These are phyloP conservation scores for Nepenthes gracilis DNA, from an alignment of 148 eudicot species.

Conservation along the genomic window DNA sequence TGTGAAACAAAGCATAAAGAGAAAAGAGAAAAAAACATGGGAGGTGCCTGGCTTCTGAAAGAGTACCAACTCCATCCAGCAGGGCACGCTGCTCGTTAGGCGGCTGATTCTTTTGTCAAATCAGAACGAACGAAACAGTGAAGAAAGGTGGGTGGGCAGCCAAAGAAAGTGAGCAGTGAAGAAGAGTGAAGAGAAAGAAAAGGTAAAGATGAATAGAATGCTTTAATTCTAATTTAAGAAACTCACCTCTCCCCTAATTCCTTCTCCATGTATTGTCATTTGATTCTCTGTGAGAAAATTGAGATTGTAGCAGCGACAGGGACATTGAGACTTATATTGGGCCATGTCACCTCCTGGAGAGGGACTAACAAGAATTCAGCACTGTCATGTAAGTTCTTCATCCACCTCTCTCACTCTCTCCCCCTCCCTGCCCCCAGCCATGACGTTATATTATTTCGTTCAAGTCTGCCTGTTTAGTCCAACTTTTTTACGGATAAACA, in stretches of 20 bases:
- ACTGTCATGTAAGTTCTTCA: background rate
- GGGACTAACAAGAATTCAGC: background rate
- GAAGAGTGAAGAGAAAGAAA: background rate
- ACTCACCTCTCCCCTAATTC: background rate
- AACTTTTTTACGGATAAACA: too few species aligned
- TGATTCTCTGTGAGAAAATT: background rate
- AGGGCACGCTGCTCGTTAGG: too few species aligned
- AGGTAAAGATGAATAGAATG: background rate
- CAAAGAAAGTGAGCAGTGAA: background rate
- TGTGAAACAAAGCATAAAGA: too few species aligned
- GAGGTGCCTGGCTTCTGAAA: too few species aligned
- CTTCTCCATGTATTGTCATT: background rate
- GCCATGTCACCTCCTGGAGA: background rate
- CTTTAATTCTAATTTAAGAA: background rate
- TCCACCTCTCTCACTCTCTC: background rate
- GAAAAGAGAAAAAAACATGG: too few species aligned
- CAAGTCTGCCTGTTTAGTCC: background rate
- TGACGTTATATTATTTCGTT: background rate
- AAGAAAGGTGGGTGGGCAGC: background rate
- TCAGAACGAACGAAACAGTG: too few species aligned
- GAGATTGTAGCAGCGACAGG: background rate
- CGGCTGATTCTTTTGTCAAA: too few species aligned
- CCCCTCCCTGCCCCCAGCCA: background rate
- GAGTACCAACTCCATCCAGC: too few species aligned
- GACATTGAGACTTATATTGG: background rate